Conservation (phyloP, 352 stramenopile species). For the Globisporangium middletonii region DNA sequence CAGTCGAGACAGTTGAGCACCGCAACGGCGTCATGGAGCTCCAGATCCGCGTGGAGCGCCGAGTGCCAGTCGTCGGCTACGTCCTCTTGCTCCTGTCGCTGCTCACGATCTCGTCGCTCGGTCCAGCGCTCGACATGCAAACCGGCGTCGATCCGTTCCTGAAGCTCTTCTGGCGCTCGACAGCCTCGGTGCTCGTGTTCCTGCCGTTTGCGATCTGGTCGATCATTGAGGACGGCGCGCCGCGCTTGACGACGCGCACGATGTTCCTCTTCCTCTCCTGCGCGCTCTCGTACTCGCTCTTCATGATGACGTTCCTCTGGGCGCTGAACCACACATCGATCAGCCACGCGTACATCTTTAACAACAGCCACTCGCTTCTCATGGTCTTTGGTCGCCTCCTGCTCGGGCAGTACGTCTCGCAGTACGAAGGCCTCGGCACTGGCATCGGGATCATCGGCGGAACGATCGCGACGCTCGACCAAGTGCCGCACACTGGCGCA, state of each 20-base stretch:
- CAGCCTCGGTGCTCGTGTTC: conserved; percentile 52
- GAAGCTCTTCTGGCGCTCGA: conserved; percentile 87
- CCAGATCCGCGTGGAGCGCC: conserved; percentile 60
- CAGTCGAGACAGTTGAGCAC: conserved; percentile 58
- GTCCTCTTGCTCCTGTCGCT: conserved; percentile 55
- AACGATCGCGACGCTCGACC: conserved; percentile 63
- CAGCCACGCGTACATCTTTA: conserved; percentile 78
- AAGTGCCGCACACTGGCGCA: background rate
- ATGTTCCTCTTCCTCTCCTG: conserved; percentile 48
- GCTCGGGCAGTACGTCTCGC: conserved; percentile 45
- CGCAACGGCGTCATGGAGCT: conserved; percentile 63
- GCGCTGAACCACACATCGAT: conserved; percentile 69
- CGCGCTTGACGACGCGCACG: conserved; percentile 22
- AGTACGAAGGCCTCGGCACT: conserved; percentile 59
- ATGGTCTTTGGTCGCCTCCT: conserved; percentile 71
- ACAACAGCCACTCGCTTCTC: conserved; percentile 77
- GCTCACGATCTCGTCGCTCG: conserved; percentile 73
- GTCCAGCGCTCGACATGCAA: conserved; percentile 67
- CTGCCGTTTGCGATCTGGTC: conserved; percentile 38
- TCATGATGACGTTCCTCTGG: conserved; percentile 62
- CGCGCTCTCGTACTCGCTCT: conserved; percentile 57
- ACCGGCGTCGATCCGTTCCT: conserved; percentile 53
- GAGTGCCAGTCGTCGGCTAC: conserved; percentile 66
- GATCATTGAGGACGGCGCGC: conserved; percentile 26
- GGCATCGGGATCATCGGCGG: conserved; percentile 67